Evolutionary conservation across 371 early-diverging fungal genomes (phyloP), one percentile per base, ranked within the genome.

Genomic region (Polyrhizophydium stewartii): DNA sequence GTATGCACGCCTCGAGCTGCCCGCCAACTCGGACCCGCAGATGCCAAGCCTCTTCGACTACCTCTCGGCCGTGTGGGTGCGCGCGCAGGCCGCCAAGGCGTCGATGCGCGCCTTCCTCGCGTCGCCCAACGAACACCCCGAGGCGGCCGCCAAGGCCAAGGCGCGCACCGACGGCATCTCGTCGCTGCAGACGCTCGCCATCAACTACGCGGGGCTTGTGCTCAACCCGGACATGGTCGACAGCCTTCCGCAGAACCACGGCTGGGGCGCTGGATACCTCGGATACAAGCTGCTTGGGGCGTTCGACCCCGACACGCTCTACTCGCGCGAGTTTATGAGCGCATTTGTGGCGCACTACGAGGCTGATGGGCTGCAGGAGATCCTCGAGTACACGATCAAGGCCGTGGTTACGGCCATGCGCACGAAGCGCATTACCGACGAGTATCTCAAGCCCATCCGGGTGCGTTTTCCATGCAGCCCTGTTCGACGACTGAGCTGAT

Each of bases 191-290:
- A 17, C 43, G 16, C 61, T 95, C 55, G 57, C 92, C 24, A 79
- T 94, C 0, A 93, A 90, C 51, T 97, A 95, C 66, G 79, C 87
- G 45, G 93, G 93, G 16, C 76, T 95, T 49, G 82, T 89, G 25
- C 64, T 94, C 32, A 91, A 63, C 28, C 76, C 75, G 1, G 79
- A 89, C 58, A 83, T 92, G 73, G 89, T 90, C 17, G 93, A 90
- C 37, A 91, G 90, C 87, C 94, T 94, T 62, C 87, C 93, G n/a
- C 92, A 91, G 60, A 43, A 74, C 22, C 17, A 41, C 16, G 58
- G 25, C 27, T 47, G 56, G 41, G 73, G 74, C 3, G 59, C 76
- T n/a, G 57, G 70, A n/a, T 70, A 62, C 27, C 40, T 78, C 2
- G 71, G 73, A n/a, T 35, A 61, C 17, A 68, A 73, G 56, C 63